These are phyloP conservation scores for Mycena capillaripes DNA, from an alignment of 768 basidiomycete genomes.

Conservation along the genomic window DNA sequence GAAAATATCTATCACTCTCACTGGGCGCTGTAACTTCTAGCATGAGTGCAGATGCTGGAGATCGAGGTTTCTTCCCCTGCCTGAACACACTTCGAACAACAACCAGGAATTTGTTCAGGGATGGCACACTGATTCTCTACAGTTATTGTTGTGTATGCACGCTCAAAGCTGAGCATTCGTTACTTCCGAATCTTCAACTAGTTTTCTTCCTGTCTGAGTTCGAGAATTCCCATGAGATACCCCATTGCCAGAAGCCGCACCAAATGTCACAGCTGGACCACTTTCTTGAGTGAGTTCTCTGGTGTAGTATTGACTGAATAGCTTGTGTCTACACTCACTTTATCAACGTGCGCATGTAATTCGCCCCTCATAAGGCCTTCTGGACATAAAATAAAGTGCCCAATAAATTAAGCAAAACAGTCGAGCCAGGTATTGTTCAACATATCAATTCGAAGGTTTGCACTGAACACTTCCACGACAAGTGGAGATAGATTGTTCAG, in stretches of 20 bases:
- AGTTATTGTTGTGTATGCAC: not conserved
- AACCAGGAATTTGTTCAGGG: conserved; percentile 1
- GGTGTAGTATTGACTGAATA: not conserved
- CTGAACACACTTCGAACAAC: not conserved
- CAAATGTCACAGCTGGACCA: not conserved
- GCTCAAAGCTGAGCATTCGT: not conserved
- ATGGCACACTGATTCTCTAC: conserved; percentile 1
- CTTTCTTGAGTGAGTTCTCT: not conserved
- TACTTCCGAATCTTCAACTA: too few relatives aligned
- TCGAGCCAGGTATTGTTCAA: not conserved
- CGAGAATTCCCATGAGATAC: not conserved
- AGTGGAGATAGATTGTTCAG: not conserved
- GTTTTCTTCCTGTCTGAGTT: not conserved
- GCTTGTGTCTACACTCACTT: not conserved
- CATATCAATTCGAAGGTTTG: not conserved
- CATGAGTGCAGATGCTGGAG: not conserved
- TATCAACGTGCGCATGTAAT: not conserved
- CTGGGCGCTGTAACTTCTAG: not conserved
- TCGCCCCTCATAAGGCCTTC: conserved; percentile 4
- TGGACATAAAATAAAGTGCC: not conserved
- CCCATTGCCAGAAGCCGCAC: not conserved
- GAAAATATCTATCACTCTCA: not conserved
- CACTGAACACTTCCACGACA: not conserved
- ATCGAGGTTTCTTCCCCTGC: not conserved
- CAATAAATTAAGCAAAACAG: not conserved